Conservation (phyloP, 352 stramenopile genomes). For the Phytophthora capsici region DNA sequence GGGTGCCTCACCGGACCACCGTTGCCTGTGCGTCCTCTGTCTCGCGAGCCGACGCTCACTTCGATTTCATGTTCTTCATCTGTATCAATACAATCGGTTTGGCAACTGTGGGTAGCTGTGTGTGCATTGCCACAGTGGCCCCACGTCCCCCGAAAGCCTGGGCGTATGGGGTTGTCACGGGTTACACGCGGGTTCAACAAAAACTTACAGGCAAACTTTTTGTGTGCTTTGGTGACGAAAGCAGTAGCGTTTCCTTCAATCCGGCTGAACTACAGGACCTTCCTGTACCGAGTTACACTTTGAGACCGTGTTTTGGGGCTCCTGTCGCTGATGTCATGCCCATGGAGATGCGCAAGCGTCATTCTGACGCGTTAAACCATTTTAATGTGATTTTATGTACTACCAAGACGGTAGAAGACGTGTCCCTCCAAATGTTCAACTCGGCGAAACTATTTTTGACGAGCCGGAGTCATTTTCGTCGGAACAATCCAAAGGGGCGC, state of each 20-base stretch:
- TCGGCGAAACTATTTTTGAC: conserved; percentile 5
- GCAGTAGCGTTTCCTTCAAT: neutral
- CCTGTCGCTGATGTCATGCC: conserved; percentile 17
- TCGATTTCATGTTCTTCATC: too few species aligned
- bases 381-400: conserved; percentile 6
- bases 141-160: neutral
- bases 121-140: conserved; percentile 1
- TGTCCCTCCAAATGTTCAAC: neutral
- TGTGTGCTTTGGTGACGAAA: conserved; percentile 2
- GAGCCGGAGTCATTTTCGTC: neutral
- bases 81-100: too few species aligned
- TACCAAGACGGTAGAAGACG: neutral
- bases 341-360: conserved; percentile 1
- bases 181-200: conserved; percentile 10
- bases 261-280: neutral
- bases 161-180: conserved; percentile 16
- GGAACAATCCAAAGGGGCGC: neutral
- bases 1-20: too few species aligned
- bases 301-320: conserved; percentile 3
- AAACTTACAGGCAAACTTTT: neutral
- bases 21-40: too few species aligned
- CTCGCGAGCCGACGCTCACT: too few species aligned
- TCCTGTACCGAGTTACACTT: neutral
- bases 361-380: neutral
- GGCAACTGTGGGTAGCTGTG: conserved; percentile 11